Evolutionary conservation across 2,329 filamentous ascomycete genomes (phyloP).

Genomic region (Teratosphaeria pseudoeucalypti): DNA sequence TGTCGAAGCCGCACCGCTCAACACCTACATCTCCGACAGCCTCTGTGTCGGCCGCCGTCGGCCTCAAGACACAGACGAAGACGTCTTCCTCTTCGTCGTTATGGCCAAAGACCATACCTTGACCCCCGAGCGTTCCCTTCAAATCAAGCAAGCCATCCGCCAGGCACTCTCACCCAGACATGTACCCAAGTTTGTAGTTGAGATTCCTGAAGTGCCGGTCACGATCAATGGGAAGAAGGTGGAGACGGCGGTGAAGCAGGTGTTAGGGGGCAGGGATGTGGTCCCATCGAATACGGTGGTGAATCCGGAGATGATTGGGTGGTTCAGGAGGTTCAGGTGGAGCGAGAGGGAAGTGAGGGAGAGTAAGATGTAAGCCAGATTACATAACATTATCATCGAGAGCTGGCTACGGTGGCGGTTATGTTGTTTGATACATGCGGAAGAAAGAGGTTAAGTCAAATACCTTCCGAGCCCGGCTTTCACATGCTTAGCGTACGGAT

Average conservation of each 20-base stretch:
- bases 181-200: conserved; percentile 32
- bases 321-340: conserved; percentile 27
- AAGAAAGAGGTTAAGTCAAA: not conserved
- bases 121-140: conserved; percentile 12
- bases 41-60: conserved; percentile 31
- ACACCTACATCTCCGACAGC: conserved; percentile 26
- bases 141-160: conserved; percentile 20
- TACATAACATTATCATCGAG: no score
- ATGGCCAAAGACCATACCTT: conserved; percentile 22
- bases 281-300: conserved; percentile 29
- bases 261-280: conserved; percentile 29
- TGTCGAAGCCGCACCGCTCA: conserved; percentile 32
- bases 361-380: conserved; percentile 10
- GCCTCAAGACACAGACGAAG: conserved; percentile 27
- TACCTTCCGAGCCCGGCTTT: not conserved
- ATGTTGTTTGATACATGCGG: not conserved
- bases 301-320: conserved; percentile 29
- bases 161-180: conserved; percentile 25
- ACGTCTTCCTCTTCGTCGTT: conserved; percentile 32
- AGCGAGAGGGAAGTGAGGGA: conserved; percentile 17
- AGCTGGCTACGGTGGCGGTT: no score
- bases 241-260: conserved; percentile 34
- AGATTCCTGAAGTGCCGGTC: conserved; percentile 31
- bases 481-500: not conserved
- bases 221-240: conserved; percentile 42